These are phyloP conservation scores for Cavenderia fasciculata DNA, from an alignment of 78 protist species.

Conservation along the genomic window DNA sequence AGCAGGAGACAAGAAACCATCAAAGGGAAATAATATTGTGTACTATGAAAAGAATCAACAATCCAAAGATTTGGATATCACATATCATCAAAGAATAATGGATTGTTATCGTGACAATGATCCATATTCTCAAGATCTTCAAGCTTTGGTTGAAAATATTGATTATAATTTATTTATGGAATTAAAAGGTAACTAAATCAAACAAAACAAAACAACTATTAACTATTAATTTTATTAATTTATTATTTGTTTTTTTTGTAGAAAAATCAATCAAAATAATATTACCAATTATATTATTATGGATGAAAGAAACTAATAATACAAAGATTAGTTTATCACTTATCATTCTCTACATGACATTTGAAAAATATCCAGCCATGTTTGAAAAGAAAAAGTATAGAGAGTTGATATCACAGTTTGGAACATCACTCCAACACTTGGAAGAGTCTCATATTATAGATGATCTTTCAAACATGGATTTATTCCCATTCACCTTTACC, in stretches of 20 bases:
- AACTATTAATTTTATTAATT: too few species aligned
- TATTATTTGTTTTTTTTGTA: too few species aligned
- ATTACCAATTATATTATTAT: conserved; percentile 30
- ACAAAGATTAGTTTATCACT: too few species aligned
- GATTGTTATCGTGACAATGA: conserved; percentile 1
- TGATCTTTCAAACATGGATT: too few species aligned
- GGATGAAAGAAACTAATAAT: too few species aligned
- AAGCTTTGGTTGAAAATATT: conserved; percentile 12
- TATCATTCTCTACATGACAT: conserved; percentile 6
- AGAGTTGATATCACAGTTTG: conserved; percentile 3
- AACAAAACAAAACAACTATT: too few species aligned
- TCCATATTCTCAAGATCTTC: conserved; percentile 1
- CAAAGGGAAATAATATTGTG: background rate
- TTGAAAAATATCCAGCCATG: conserved; percentile 8
- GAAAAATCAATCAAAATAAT: conserved; percentile 35
- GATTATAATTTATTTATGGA: conserved; percentile 19
- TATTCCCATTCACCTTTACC: conserved; percentile 28
- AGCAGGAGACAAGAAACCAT: background rate
- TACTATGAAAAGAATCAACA: background rate
- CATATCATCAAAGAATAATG: conserved; percentile 15
- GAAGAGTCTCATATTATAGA: too few species aligned
- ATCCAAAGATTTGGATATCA: background rate
- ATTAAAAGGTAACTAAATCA: conserved; percentile 10
- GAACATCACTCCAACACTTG: too few species aligned
- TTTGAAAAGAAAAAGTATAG: background rate